These are phyloP conservation scores for Fomitopsis betulina DNA, from an alignment of 1,284 basidiomycete species.

Conservation along the genomic window DNA sequence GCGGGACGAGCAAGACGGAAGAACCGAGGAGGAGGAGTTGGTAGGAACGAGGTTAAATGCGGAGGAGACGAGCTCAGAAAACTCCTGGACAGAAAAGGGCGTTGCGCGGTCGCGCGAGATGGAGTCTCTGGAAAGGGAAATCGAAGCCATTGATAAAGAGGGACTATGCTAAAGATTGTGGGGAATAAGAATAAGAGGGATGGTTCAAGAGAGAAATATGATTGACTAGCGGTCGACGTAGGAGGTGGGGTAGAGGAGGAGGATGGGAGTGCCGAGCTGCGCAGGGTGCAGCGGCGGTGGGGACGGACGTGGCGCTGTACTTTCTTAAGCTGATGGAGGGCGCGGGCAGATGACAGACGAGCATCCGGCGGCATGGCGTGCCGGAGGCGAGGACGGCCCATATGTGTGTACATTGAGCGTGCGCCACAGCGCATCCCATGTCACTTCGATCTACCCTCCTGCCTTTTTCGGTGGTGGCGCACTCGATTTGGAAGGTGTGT, in stretches of 20 bases:
- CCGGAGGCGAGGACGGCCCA: neutral
- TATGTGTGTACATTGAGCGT: neutral
- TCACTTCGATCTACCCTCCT: neutral
- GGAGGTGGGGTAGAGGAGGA: neutral
- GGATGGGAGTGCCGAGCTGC: neutral
- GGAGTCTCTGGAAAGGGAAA: conserved; percentile 11
- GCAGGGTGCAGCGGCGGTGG: neutral
- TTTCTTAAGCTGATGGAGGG: conserved; percentile 1
- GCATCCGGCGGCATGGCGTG: neutral
- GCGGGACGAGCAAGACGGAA: conserved; percentile 12
- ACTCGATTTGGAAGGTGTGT: neutral
- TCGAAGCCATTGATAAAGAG: conserved; percentile 9
- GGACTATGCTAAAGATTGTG: conserved; percentile 8
- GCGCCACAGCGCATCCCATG: neutral
- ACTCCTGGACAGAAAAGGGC: conserved; percentile 21
- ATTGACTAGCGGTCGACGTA: neutral
- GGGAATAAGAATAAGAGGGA: conserved; percentile 11
- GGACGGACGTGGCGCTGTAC: neutral
- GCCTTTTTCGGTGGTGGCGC: neutral
- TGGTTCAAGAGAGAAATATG: conserved; percentile 15
- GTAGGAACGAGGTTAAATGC: conserved; percentile 18
- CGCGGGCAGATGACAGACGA: neutral
- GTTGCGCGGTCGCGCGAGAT: conserved; percentile 6
- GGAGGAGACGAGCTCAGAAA: conserved; percentile 19
- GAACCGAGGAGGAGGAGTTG: conserved; percentile 3